Percentiles rank a stretch among this genome's conserved stretches.
Evolutionary conservation across 2,329 filamentous ascomycete species (phyloP).

Genomic region (Colletotrichum sp.): DNA sequence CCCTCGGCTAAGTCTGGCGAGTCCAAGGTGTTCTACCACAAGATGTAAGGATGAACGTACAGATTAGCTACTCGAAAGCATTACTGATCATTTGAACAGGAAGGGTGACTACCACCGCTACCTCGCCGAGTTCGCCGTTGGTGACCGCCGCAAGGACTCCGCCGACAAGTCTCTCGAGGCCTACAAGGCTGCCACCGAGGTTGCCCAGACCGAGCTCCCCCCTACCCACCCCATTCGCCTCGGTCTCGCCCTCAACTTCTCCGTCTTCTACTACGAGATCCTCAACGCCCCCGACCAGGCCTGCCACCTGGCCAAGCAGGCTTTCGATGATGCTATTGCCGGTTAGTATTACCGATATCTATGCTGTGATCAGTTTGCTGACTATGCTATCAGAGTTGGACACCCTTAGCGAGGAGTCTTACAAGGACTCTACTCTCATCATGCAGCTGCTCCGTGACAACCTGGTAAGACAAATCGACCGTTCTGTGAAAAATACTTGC

Average conservation of each 20-base stretch:
- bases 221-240: slow-evolving; percentile 94
- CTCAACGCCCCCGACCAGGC: slow-evolving; percentile 97
- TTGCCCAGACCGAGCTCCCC: slow-evolving; percentile 86
- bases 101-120: slow-evolving; percentile 99
- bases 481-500: not conserved
- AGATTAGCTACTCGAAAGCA: not conserved
- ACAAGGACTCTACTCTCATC: slow-evolving; percentile 98
- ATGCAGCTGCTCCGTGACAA: slow-evolving; percentile 99
- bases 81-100: slow-evolving; percentile 55
- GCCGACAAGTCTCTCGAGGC: slow-evolving; percentile 95
- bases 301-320: slow-evolving; percentile 96
- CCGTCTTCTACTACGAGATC: slow-evolving; percentile 99
- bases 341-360: slow-evolving; percentile 39
- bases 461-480: slow-evolving; percentile 63
- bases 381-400: slow-evolving; percentile 73
- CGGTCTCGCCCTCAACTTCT: slow-evolving; percentile 93
- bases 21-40: slow-evolving; percentile 99
- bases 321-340: slow-evolving; percentile 96
- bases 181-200: slow-evolving; percentile 92
- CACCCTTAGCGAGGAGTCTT: slow-evolving; percentile 96
- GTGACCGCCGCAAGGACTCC: slow-evolving; percentile 93
- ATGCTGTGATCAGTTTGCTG: slow-evolving; percentile 14
- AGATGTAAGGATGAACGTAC: slow-evolving; percentile 73
- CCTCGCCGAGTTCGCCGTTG: slow-evolving; percentile 93
- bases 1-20: slow-evolving; percentile 93